Conservation (phyloP, 2,329 filamentous ascomycete species). For the Paracoccidioides brasiliensis region DNA sequence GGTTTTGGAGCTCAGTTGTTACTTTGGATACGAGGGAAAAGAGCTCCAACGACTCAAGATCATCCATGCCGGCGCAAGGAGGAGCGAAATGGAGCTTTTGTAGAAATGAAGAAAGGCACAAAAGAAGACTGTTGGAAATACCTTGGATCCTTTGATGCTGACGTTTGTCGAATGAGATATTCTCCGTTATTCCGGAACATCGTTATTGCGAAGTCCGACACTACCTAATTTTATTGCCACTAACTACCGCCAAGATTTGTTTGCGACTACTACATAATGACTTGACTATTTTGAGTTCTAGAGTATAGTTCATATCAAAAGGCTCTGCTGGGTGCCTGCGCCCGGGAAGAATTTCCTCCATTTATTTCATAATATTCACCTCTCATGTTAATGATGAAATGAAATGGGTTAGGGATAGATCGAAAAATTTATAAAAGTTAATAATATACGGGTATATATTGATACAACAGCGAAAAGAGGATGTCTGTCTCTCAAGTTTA, state of each 20-base stretch:
- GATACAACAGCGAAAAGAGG: neutral
- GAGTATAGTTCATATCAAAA: too few relatives aligned
- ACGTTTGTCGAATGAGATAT: neutral
- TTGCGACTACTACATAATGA: too few relatives aligned
- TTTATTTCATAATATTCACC: too few relatives aligned
- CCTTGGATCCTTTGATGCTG: neutral
- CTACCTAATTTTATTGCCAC: neutral
- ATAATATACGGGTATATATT: neutral
- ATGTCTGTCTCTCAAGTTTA: neutral
- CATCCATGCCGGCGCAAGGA: conserved; percentile 52
- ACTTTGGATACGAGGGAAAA: conserved; percentile 91
- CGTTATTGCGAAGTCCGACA: conserved; percentile 17
- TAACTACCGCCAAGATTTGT: too few relatives aligned
- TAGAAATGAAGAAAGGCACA: neutral
- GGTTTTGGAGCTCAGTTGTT: conserved; percentile 85
- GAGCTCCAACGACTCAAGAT: conserved; percentile 79
- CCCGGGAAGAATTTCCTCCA: too few relatives aligned
- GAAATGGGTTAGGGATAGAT: neutral
- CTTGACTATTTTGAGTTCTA: too few relatives aligned
- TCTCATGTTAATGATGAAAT: too few relatives aligned
- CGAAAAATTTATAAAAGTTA: neutral
- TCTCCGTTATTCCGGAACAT: conserved; percentile 21
- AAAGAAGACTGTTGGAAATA: neutral
- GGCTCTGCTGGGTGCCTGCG: too few relatives aligned
- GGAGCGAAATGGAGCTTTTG: neutral